Percentiles rank a stretch among this genome's conserved stretches.
phyloP scores from a whole-genome alignment of 2,329 filamentous ascomycete genomes.

The Diaporthe vaccinii region DNA sequence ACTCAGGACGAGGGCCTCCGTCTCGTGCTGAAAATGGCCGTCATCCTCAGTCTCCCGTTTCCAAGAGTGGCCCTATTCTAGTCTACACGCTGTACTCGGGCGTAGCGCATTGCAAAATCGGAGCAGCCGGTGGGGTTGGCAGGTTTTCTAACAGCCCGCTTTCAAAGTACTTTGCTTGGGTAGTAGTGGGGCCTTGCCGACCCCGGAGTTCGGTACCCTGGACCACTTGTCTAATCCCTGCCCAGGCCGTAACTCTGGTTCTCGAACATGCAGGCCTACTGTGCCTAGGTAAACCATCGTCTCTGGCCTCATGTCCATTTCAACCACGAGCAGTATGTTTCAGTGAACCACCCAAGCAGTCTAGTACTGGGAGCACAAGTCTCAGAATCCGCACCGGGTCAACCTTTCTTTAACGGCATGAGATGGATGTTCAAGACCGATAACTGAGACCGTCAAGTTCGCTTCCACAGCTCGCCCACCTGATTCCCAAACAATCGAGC shows the following conservation, averaged over 20 bases:
- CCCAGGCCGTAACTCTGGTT: neutral
- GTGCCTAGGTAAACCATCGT: neutral
- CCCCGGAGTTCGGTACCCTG: constrained; percentile 34
- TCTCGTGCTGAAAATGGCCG: constrained; percentile 12
- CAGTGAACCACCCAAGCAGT: too few species aligned
- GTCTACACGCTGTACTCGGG: constrained; percentile 2
- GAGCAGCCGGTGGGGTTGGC: constrained; percentile 30
- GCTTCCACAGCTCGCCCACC: neutral
- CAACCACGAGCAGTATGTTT: neutral
- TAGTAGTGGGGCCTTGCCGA: constrained; percentile 34
- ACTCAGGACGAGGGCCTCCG: neutral
- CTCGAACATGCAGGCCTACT: neutral
- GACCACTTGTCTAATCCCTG: neutral
- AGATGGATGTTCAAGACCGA: neutral
- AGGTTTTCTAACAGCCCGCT: neutral
- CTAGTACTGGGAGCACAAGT: neutral
- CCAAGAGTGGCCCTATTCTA: constrained; percentile 14
- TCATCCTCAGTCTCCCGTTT: neutral
- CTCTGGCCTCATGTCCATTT: neutral
- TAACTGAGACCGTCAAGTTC: neutral
- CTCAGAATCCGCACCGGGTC: neutral
- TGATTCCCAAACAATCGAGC: neutral
- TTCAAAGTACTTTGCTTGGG: constrained; percentile 2
- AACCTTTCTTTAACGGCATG: neutral
- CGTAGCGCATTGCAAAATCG: constrained; percentile 28